These are phyloP conservation scores for Cladosporium phlei DNA, from an alignment of 2,329 filamentous ascomycete species.

Conservation along the genomic window DNA sequence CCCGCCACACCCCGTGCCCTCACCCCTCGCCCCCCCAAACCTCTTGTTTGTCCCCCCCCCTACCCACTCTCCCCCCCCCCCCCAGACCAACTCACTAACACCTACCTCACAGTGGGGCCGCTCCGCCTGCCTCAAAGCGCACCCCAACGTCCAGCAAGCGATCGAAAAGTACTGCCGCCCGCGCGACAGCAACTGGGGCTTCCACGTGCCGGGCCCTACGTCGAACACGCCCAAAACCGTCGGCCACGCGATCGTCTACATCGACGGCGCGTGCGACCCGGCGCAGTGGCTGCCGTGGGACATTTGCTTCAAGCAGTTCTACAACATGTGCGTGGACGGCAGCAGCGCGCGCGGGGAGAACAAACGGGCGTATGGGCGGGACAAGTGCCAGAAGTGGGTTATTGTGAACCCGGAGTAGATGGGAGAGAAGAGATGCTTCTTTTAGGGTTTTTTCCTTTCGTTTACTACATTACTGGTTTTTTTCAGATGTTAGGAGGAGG, in stretches of 20 bases:
- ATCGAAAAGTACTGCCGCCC: slow-evolving; percentile 5
- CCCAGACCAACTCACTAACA: not conserved
- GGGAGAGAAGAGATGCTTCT: too few species aligned
- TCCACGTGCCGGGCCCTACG: too few species aligned
- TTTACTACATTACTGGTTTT: too few species aligned
- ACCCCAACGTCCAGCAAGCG: slow-evolving; percentile 5
- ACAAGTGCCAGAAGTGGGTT: slow-evolving; percentile 9
- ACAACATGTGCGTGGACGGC: slow-evolving; percentile 10
- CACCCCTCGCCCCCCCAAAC: not conserved
- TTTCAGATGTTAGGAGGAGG: too few species aligned
- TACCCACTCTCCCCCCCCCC: not conserved
- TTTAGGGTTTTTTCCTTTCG: too few species aligned
- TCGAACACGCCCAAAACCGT: too few species aligned
- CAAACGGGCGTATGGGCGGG: not conserved
- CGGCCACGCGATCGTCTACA: slow-evolving; percentile 15
- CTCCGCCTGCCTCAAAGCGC: slow-evolving; percentile 4
- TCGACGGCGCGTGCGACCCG: slow-evolving; percentile 19
- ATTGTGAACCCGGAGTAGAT: slow-evolving; percentile 8
- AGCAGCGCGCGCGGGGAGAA: slow-evolving; percentile 8
- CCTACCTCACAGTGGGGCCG: not conserved
- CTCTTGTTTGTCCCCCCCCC: too few species aligned
- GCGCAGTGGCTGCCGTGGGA: slow-evolving; percentile 22
- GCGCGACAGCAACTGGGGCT: not conserved
- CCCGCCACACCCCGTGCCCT: not conserved
- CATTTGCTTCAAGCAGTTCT: slow-evolving; percentile 14